Evolutionary conservation across 2,329 filamentous ascomycete species (phyloP).

Genomic region (Dryadomyces sulphureus): DNA sequence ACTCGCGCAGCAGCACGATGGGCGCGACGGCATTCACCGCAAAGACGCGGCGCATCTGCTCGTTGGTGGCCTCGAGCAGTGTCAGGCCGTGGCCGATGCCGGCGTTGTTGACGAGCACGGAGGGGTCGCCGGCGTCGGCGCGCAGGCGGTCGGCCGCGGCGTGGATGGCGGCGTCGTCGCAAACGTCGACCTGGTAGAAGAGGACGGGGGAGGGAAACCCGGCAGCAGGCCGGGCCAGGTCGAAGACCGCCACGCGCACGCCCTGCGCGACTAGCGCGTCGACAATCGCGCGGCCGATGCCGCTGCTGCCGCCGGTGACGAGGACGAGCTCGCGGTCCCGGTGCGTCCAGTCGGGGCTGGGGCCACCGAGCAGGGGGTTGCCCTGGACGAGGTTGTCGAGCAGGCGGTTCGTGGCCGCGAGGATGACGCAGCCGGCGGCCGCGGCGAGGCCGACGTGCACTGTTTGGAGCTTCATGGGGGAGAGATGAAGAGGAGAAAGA

Average conservation of each 20-base stretch:
- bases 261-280: slow-evolving; percentile 47
- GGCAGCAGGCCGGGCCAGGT: slow-evolving; percentile 32
- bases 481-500: background rate
- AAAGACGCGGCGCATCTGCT: slow-evolving; percentile 48
- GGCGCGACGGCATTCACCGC: slow-evolving; percentile 50
- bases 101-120: slow-evolving; percentile 59
- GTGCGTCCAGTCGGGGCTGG: background rate
- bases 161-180: slow-evolving; percentile 37
- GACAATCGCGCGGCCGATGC: slow-evolving; percentile 56
- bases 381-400: slow-evolving; percentile 1
- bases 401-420: background rate
- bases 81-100: slow-evolving; percentile 44
- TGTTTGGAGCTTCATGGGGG: too few species aligned
- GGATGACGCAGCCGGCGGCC: background rate
- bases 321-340: slow-evolving; percentile 37
- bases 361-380: slow-evolving; percentile 3
- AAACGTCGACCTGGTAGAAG: slow-evolving; percentile 58
- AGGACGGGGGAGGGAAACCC: slow-evolving; percentile 30
- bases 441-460: background rate
- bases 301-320: slow-evolving; percentile 59
- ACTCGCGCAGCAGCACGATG: slow-evolving; percentile 45
- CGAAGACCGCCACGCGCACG: slow-evolving; percentile 56
- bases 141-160: slow-evolving; percentile 37
- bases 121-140: slow-evolving; percentile 44
- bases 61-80: slow-evolving; percentile 37